A percentile compares a stretch with the other conserved stretches of the same genome.
Conservation (phyloP, 2,329 filamentous ascomycete genomes). For the Xylaria sp. region DNA sequence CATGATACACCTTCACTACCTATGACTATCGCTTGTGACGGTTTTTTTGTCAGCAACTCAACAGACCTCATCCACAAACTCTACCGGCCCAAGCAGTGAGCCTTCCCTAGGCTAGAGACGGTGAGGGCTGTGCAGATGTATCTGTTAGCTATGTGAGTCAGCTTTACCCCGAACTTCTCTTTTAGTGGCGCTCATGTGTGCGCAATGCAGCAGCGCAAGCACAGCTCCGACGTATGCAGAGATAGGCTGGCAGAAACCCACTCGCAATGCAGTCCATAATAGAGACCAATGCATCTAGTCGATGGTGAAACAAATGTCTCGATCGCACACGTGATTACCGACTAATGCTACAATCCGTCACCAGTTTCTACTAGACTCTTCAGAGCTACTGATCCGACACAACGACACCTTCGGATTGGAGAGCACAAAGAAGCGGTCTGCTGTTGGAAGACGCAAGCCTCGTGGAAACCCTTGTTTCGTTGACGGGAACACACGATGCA, state of each 20-base stretch:
- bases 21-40: no score
- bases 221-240: not conserved
- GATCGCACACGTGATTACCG: conserved; percentile 32
- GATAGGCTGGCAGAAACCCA: not conserved
- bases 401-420: conserved; percentile 5
- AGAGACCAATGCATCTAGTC: conserved; percentile 32
- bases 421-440: conserved; percentile 13
- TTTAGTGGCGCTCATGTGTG: not conserved
- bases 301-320: conserved; percentile 35
- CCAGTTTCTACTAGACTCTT: not conserved
- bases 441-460: conserved; percentile 1
- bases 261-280: not conserved
- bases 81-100: not conserved
- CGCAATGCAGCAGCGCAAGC: not conserved
- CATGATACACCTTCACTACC: not conserved
- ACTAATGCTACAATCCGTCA: conserved; percentile 29
- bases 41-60: no score
- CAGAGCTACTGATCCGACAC: conserved; percentile 4
- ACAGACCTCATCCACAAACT: no score
- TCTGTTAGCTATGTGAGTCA: not conserved
- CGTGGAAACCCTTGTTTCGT: conserved; percentile 14
- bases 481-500: conserved; percentile 8
- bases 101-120: not conserved
- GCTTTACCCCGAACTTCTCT: not conserved
- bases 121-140: not conserved